Evolutionary conservation across 192 early-diverging fungal genomes (phyloP).

Genomic region (Podochytrium sp.): DNA sequence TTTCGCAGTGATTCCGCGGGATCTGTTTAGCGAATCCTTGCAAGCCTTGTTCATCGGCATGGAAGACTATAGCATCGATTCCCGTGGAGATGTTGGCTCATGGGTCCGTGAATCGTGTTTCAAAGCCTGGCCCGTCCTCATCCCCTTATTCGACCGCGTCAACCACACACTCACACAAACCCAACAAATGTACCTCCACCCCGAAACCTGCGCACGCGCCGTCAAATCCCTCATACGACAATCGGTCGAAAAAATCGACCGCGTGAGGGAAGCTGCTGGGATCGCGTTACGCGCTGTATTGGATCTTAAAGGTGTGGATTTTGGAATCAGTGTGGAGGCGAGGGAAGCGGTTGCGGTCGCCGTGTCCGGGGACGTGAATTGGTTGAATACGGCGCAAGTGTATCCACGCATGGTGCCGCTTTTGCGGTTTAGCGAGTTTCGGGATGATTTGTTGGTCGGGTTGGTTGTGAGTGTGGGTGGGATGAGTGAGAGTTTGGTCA

Average conservation of each 20-base stretch:
- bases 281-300: constrained; percentile 47
- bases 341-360: constrained; percentile 3
- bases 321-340: constrained; percentile 23
- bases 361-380: constrained; percentile 49
- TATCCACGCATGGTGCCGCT: constrained; percentile 66
- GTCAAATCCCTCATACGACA: constrained; percentile 66
- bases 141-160: no score
- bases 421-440: constrained; percentile 58
- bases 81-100: constrained; percentile 94
- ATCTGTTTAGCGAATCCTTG: constrained; percentile 50
- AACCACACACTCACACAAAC: no score
- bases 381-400: constrained; percentile 64
- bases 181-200: neutral
- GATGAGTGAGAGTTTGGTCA: constrained; percentile 75
- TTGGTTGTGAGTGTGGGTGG: constrained; percentile 80
- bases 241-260: constrained; percentile 91
- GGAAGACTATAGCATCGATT: constrained; percentile 84
- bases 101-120: constrained; percentile 83
- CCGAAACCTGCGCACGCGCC: neutral
- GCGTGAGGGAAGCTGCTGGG: constrained; percentile 77
- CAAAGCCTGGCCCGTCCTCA: constrained; percentile 47
- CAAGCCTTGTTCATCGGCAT: constrained; percentile 66
- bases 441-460: constrained; percentile 65
- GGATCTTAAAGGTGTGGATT: constrained; percentile 28
- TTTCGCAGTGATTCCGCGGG: constrained; percentile 5